These are phyloP conservation scores for Panaeolus cyanescens DNA, from an alignment of 768 basidiomycete species.

Conservation along the genomic window DNA sequence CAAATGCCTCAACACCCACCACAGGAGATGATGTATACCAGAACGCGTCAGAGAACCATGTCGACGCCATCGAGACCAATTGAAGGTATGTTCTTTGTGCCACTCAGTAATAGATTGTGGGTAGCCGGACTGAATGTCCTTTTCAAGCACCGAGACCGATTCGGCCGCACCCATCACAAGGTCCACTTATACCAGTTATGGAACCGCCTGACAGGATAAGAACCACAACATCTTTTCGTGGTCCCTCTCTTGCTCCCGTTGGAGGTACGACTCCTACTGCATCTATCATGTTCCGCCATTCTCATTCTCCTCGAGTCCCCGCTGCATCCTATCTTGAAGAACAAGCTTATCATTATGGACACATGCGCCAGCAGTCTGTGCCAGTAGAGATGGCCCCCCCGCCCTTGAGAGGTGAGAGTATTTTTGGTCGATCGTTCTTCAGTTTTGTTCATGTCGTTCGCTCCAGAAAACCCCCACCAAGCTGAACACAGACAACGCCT, in stretches of 20 bases:
- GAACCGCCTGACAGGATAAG: conserved; percentile 19
- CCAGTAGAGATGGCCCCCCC: background rate
- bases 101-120: background rate
- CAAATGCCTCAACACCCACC: conserved; percentile 6
- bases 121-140: conserved; percentile 7
- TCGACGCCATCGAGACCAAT: conserved; percentile 21
- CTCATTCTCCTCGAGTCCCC: conserved; percentile 18
- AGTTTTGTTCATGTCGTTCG: background rate
- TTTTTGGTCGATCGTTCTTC: background rate
- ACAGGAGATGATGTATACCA: background rate
- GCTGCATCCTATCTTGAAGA: conserved; percentile 26
- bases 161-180: conserved; percentile 30
- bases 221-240: conserved; percentile 12
- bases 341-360: conserved; percentile 16
- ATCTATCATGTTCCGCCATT: conserved; percentile 5
- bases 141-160: conserved; percentile 26
- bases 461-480: background rate
- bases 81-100: conserved; percentile 18
- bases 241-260: conserved; percentile 16
- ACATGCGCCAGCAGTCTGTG: background rate
- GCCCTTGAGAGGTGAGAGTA: background rate
- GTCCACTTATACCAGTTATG: conserved; percentile 22
- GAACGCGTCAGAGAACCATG: conserved; percentile 18
- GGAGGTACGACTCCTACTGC: conserved; percentile 20
- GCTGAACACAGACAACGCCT: background rate